Evolutionary conservation across 2,329 filamentous ascomycete genomes (phyloP).

Genomic region (Sordariomycetes sp.): DNA sequence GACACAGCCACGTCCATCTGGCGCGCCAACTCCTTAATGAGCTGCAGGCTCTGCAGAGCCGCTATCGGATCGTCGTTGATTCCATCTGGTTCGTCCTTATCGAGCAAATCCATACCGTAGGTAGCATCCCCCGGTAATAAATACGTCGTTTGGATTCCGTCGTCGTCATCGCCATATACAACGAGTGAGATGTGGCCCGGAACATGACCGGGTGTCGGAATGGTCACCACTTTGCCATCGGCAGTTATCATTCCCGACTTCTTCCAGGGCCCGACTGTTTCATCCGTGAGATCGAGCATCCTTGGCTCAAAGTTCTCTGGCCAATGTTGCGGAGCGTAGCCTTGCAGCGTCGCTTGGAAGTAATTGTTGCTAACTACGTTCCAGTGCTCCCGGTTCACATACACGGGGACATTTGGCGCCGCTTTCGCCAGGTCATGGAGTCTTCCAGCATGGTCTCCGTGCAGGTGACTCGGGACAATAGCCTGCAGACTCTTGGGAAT

Average conservation of each 20-base stretch:
- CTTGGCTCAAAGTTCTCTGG: constrained; percentile 15
- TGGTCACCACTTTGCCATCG: constrained; percentile 15
- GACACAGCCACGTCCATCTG: constrained; percentile 12
- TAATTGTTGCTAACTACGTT: constrained; percentile 14
- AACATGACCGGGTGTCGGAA: constrained; percentile 20
- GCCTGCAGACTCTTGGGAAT: constrained; percentile 12
- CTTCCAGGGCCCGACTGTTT: constrained; percentile 15
- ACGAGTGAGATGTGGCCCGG: constrained; percentile 17
- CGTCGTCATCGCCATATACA: background rate
- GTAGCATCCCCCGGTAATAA: constrained; percentile 17
- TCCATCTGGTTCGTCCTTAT: constrained; percentile 17
- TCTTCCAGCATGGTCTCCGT: constrained; percentile 15
- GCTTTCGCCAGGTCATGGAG: constrained; percentile 12
- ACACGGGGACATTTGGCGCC: constrained; percentile 14
- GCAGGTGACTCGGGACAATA: constrained; percentile 15
- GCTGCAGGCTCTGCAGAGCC: constrained; percentile 15
- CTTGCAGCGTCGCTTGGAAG: constrained; percentile 13
- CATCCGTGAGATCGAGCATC: constrained; percentile 13
- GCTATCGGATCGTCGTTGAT: constrained; percentile 15
- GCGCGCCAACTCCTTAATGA: constrained; percentile 17
- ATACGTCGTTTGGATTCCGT: constrained; percentile 9
- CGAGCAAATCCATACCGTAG: constrained; percentile 15
- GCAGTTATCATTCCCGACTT: constrained; percentile 14
- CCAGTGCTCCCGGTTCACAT: constrained; percentile 17
- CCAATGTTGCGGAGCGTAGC: constrained; percentile 16